phyloP scores from a whole-genome alignment of 2,329 filamentous ascomycete species.

The Diaporthe aspalathi region DNA sequence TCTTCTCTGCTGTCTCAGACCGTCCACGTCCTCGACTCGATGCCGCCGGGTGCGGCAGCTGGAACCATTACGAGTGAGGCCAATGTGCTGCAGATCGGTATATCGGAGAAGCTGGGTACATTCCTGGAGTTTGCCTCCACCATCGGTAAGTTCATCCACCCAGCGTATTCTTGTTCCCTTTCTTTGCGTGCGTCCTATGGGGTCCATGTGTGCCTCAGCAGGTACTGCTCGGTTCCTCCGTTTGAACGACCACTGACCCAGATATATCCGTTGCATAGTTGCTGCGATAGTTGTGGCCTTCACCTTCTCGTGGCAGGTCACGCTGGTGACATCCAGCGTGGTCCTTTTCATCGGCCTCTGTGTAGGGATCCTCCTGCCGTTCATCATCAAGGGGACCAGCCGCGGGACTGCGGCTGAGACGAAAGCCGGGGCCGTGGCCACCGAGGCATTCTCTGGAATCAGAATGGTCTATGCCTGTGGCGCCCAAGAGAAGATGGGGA shows the following conservation, averaged over 20 bases:
- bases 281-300: slow-evolving; percentile 67
- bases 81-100: slow-evolving; percentile 73
- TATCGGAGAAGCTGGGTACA: slow-evolving; percentile 71
- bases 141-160: slow-evolving; percentile 46
- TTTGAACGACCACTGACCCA: background rate
- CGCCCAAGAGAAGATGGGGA: slow-evolving; percentile 65
- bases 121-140: slow-evolving; percentile 67
- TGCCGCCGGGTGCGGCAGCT: slow-evolving; percentile 70
- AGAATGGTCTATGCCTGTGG: slow-evolving; percentile 73
- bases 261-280: slow-evolving; percentile 41
- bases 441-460: slow-evolving; percentile 69
- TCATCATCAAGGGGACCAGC: slow-evolving; percentile 64
- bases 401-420: slow-evolving; percentile 63
- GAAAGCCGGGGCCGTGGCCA: slow-evolving; percentile 69
- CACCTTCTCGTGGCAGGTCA: slow-evolving; percentile 67
- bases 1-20: slow-evolving; percentile 72
- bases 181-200: background rate
- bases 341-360: slow-evolving; percentile 66
- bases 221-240: no score
- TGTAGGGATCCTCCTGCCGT: slow-evolving; percentile 61
- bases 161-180: background rate
- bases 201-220: background rate
- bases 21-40: slow-evolving; percentile 75
- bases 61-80: slow-evolving; percentile 73
- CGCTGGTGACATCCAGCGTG: slow-evolving; percentile 67